Percentiles rank a stretch among this genome's conserved stretches.
These are phyloP conservation scores for Coix lacrymajobi DNA, from an alignment of 176 grass and related monocot genomes.

Conservation along the genomic window DNA sequence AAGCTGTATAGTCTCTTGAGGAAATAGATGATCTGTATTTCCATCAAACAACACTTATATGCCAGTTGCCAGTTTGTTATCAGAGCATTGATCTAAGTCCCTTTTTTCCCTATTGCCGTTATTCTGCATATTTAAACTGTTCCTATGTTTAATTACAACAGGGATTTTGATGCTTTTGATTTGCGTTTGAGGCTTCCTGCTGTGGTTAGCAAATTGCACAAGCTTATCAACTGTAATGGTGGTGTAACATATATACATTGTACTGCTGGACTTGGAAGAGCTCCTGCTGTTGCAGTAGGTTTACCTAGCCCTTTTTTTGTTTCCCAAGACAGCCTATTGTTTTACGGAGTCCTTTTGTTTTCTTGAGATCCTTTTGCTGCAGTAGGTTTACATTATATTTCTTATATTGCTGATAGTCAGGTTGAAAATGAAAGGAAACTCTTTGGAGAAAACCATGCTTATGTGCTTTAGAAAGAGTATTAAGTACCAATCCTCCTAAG, in stretches of 20 bases:
- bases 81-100: background rate
- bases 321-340: background rate
- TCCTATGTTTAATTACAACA: constrained; percentile 33
- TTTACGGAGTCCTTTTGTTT: background rate
- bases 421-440: background rate
- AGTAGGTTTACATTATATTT: background rate
- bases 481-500: background rate
- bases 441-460: background rate
- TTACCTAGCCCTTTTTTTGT: constrained; percentile 10
- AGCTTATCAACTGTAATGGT: constrained; percentile 63
- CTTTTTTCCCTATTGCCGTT: background rate
- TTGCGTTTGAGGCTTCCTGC: constrained; percentile 93
- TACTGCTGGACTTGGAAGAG: constrained; percentile 97
- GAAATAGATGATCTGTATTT: constrained; percentile 1
- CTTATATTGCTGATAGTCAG: background rate
- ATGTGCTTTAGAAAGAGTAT: background rate
- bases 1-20: background rate
- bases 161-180: constrained; percentile 99
- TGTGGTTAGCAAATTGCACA: constrained; percentile 87
- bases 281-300: constrained; percentile 83
- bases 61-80: background rate
- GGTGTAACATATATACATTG: constrained; percentile 97
- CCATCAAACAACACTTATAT: background rate
- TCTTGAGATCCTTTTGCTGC: background rate
- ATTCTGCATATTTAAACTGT: background rate